Conservation (phyloP, 2,329 filamentous ascomycete species). For the Drechslerella stenobrocha region DNA sequence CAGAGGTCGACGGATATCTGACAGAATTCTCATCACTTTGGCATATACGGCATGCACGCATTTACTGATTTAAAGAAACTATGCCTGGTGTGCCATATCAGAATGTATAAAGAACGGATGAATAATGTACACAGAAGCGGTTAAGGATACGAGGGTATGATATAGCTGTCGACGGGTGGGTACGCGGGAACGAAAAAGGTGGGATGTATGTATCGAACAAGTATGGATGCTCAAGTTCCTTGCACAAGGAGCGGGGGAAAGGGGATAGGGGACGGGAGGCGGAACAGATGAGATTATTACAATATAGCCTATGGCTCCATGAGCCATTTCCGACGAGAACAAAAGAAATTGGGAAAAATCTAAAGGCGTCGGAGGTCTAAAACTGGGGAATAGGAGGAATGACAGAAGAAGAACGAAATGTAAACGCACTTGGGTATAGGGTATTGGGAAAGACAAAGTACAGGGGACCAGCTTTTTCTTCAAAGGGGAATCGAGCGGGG, state of each 20-base stretch:
- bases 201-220: neutral
- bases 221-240: neutral
- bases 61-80: neutral
- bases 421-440: constrained; percentile 47
- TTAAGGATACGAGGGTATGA: constrained; percentile 27
- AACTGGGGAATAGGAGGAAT: constrained; percentile 32
- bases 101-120: constrained; percentile 37
- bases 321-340: constrained; percentile 41
- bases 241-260: neutral
- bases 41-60: neutral
- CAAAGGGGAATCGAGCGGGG: constrained; percentile 23
- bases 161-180: constrained; percentile 22
- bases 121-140: constrained; percentile 48
- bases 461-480: constrained; percentile 40
- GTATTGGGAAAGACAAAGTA: constrained; percentile 44
- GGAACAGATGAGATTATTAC: constrained; percentile 27
- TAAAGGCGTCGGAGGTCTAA: constrained; percentile 44
- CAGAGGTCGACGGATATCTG: no score
- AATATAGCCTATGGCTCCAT: constrained; percentile 45
- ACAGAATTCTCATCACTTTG: neutral
- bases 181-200: constrained; percentile 1
- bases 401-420: constrained; percentile 41
- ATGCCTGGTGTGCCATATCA: constrained; percentile 20
- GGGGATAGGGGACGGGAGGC: neutral
- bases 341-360: constrained; percentile 37